phyloP scores from a whole-genome alignment of 805 yeast species.

The Cyberlindnera suaveolens region DNA sequence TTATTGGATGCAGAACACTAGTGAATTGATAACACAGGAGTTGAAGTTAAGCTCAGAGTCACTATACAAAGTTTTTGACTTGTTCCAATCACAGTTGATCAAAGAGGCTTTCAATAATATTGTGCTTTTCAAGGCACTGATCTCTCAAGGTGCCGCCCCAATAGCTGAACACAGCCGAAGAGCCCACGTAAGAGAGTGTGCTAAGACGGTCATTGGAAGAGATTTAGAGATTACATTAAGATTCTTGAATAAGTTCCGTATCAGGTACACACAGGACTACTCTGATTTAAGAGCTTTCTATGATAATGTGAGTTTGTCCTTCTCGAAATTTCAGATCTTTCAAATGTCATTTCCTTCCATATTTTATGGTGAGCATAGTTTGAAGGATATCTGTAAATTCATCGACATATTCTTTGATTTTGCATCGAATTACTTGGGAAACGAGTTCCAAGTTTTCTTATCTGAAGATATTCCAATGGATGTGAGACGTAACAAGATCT shows the following conservation, averaged over 20 bases:
- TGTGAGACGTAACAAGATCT: slow-evolving; percentile 7
- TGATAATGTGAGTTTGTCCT: slow-evolving; percentile 17
- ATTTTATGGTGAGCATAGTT: slow-evolving; percentile 16
- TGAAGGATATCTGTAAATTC: slow-evolving; percentile 19
- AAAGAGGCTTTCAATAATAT: slow-evolving; percentile 21
- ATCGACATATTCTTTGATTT: slow-evolving; percentile 19
- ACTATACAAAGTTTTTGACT: slow-evolving; percentile 19
- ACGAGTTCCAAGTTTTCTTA: slow-evolving; percentile 16
- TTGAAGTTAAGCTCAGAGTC: slow-evolving; percentile 16
- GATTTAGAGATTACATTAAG: slow-evolving; percentile 22
- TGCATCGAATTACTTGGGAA: slow-evolving; percentile 13
- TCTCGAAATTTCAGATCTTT: slow-evolving; percentile 22
- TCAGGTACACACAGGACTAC: slow-evolving; percentile 6
- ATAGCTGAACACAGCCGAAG: slow-evolving; percentile 9
- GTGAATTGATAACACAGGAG: slow-evolving; percentile 6
- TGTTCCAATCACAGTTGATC: slow-evolving; percentile 10
- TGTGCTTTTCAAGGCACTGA: slow-evolving; percentile 21
- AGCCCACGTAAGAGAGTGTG: slow-evolving; percentile 7
- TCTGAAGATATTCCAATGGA: slow-evolving; percentile 8
- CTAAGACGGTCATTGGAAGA: slow-evolving; percentile 10
- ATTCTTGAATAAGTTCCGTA: slow-evolving; percentile 21
- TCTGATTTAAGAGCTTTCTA: slow-evolving; percentile 11
- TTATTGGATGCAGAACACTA: slow-evolving; percentile 15
- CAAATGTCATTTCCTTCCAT: slow-evolving; percentile 19
- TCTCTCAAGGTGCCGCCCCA: slow-evolving; percentile 19